Evolutionary conservation across 2,329 filamentous ascomycete species (phyloP).

Genomic region (Xylaria sp.): DNA sequence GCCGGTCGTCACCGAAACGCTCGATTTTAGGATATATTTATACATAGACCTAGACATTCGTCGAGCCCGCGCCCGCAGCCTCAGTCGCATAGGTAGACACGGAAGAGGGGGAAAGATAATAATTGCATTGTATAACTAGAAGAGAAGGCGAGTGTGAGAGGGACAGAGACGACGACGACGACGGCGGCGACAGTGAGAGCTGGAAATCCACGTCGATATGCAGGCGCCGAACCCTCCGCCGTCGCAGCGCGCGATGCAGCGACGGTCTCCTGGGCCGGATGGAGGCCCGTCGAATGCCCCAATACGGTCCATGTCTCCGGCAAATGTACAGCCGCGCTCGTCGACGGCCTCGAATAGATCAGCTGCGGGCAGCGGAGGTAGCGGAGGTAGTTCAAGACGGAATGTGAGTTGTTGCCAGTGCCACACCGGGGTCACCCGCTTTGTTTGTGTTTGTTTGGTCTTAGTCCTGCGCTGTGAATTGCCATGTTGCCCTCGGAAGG

Average conservation of each 20-base stretch:
- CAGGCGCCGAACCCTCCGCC: constrained; percentile 61
- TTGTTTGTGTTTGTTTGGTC: constrained; percentile 35
- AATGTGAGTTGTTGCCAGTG: constrained; percentile 63
- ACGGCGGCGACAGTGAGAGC: constrained; percentile 27
- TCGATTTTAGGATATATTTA: constrained; percentile 38
- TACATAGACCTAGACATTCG: constrained; percentile 32
- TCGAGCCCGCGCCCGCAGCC: background rate
- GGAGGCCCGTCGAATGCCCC: constrained; percentile 65
- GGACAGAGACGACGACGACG: no score
- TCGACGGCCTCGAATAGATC: constrained; percentile 75
- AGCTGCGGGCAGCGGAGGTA: constrained; percentile 58
- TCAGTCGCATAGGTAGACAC: constrained; percentile 26
- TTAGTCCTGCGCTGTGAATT: constrained; percentile 22
- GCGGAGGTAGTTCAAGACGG: constrained; percentile 56
- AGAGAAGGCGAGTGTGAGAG: constrained; percentile 18
- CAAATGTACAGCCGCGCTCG: constrained; percentile 67
- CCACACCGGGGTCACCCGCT: constrained; percentile 11
- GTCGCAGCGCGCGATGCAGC: constrained; percentile 66
- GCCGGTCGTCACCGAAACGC: constrained; percentile 26
- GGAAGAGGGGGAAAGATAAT: constrained; percentile 9
- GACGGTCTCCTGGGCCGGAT: constrained; percentile 72
- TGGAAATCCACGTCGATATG: constrained; percentile 53
- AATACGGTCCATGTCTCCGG: constrained; percentile 70
- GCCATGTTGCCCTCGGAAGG: constrained; percentile 19
- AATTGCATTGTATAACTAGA: constrained; percentile 36